Base-by-base conservation (phyloP, 257 asterid species). In the Striga asiatica region DNA sequence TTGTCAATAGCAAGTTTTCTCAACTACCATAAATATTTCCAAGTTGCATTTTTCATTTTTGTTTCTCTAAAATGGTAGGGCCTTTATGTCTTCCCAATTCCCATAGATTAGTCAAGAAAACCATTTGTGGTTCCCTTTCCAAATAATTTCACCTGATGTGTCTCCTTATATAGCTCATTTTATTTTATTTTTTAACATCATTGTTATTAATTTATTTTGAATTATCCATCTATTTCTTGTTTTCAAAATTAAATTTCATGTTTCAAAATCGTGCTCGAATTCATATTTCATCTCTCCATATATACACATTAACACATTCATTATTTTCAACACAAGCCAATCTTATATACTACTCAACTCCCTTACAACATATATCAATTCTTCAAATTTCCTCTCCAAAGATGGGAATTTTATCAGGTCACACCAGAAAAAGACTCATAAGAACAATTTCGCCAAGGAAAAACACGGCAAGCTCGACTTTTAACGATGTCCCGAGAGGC, bases 401-500 rank as follows among this genome's bases (percentile, higher is more conserved):
- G 2, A 72, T 72, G 78, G 71, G 74, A 29, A 63, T 68, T 48
- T 51, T 58, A 56, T 56, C 4, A 2, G 50, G 50, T 43, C 61
- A 62, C 18, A 61, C 71, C 16, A 71, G 29, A 8, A 64, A 66
- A 19, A 67, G 56, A 46, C 60, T 72, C 0, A 60, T 37, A 62
- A 60, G 74, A 38, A 64, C 74, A 0, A 19, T 72, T 12, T 72
- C 78, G 8, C 74, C 70, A 0, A 49, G 50, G 23, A 72, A 72
- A 35, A 59, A 54, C 67, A 8, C 1, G 9, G 54, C 20, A 7
- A 8, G 21, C 24, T 39, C 68, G 54, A 47, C 35, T 1, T 52
- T 1, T 39, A 54, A 42, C 14, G 71, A 70, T 17, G 71, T 70
- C 53, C 76, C 80, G 6, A 74, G 51, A 29, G 80, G 80, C 10